Conservation (phyloP, 306 rosid genomes). For the Canavalia ensiformis region DNA sequence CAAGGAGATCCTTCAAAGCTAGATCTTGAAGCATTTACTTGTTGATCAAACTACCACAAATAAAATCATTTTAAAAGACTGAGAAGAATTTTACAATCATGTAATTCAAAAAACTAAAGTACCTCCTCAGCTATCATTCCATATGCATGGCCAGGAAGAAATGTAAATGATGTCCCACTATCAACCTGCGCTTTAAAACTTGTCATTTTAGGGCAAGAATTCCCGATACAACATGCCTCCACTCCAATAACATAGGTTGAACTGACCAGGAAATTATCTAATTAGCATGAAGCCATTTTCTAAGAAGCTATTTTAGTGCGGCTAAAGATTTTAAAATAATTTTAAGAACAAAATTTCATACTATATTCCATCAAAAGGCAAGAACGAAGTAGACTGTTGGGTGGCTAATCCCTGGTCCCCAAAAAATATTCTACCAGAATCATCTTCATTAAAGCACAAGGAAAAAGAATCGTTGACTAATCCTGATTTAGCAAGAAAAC, state of each 20-base stretch:
- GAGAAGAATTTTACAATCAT: conserved; percentile 40
- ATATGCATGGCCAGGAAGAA: conserved; percentile 78
- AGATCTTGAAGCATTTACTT: conserved; percentile 72
- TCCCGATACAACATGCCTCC: conserved; percentile 77
- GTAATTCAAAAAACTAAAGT: conserved; percentile 39
- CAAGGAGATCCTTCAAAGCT: conserved; percentile 71
- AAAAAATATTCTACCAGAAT: conserved; percentile 85
- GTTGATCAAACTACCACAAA: conserved; percentile 73
- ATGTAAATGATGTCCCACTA: conserved; percentile 92
- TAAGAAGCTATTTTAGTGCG: conserved; percentile 17
- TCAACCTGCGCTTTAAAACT: conserved; percentile 81
- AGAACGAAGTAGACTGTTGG: conserved; percentile 82
- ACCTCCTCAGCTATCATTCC: conserved; percentile 80
- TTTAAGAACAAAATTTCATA: conserved; percentile 50
- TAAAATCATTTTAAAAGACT: conserved; percentile 45
- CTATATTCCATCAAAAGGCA: conserved; percentile 79
- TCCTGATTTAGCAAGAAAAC: conserved; percentile 85
- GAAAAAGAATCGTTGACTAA: conserved; percentile 81
- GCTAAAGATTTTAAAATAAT: conserved; percentile 32
- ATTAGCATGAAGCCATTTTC: conserved; percentile 42
- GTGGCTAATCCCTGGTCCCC: conserved; percentile 82
- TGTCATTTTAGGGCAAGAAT: conserved; percentile 71
- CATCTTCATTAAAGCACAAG: conserved; percentile 75
- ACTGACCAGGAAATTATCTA: conserved; percentile 58
- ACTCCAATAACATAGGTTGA: conserved; percentile 81